Conservation (phyloP, 148 eudicot genomes). For the Diospyros lotus region DNA sequence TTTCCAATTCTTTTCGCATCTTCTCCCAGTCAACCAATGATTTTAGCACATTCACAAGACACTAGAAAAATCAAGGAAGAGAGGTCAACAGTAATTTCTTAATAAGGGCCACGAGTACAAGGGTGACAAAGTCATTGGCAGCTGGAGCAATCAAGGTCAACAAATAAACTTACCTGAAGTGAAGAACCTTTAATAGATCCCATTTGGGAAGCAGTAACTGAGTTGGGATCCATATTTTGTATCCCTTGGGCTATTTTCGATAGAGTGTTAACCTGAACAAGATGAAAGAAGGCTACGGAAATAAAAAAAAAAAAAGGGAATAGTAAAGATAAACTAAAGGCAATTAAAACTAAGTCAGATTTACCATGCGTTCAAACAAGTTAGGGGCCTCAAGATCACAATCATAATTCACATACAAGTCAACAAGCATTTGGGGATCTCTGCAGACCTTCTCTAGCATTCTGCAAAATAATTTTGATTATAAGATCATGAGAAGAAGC, state of each 20-base stretch:
- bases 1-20: conserved; percentile 47
- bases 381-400: conserved; percentile 94
- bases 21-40: conserved; percentile 96
- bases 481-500: conserved; percentile 7
- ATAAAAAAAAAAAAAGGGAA: neutral
- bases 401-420: conserved; percentile 91
- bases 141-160: neutral
- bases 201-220: conserved; percentile 64
- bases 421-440: conserved; percentile 96
- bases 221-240: conserved; percentile 79
- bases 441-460: conserved; percentile 96
- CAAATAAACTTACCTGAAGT: conserved; percentile 58
- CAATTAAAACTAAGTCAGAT: neutral
- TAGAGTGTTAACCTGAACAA: conserved; percentile 61
- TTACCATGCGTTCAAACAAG: conserved; percentile 92
- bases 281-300: conserved; percentile 15
- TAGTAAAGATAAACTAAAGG: conserved; percentile 4
- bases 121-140: conserved; percentile 2
- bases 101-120: neutral
- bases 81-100: conserved; percentile 6
- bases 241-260: conserved; percentile 93
- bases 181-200: conserved; percentile 87
- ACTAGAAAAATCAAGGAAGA: conserved; percentile 43
- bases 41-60: conserved; percentile 86
- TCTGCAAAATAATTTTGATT: conserved; percentile 39